Percentiles rank a stretch among this genome's conserved stretches.
phyloP scores from a whole-genome alignment of 2,329 filamentous ascomycete genomes.

The Ophiocordyceps camponoti-saundersi region DNA sequence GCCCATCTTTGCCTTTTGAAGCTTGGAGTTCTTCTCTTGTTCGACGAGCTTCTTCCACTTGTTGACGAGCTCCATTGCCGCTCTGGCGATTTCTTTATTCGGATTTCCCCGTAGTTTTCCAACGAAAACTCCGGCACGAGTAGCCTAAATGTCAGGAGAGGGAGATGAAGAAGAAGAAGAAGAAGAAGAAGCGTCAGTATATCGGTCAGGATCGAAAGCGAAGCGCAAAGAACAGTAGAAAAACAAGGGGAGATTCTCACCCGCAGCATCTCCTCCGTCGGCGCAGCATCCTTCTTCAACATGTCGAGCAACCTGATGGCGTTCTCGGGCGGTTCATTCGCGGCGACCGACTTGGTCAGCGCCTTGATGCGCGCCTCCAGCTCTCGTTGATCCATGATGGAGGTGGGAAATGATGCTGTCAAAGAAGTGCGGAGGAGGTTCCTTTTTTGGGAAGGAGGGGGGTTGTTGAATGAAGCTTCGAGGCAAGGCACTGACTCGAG shows the following conservation, averaged over 20 bases:
- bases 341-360: conserved; percentile 60
- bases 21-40: conserved; percentile 34
- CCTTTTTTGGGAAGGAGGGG: not conserved
- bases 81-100: conserved; percentile 63
- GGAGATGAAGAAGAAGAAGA: not conserved
- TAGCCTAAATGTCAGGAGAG: conserved; percentile 32
- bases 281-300: conserved; percentile 62
- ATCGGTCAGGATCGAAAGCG: too few relatives aligned
- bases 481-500: too few relatives aligned
- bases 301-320: conserved; percentile 60
- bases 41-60: conserved; percentile 78
- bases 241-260: conserved; percentile 26
- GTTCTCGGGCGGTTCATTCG: conserved; percentile 56
- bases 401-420: not conserved
- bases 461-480: not conserved
- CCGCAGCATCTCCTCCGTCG: conserved; percentile 79
- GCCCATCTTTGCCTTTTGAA: conserved; percentile 22
- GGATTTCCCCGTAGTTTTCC: conserved; percentile 63
- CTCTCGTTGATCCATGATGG: conserved; percentile 63
- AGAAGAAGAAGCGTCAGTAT: not conserved
- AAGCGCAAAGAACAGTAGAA: not conserved
- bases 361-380: conserved; percentile 62
- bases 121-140: conserved; percentile 79
- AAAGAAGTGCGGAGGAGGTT: not conserved
- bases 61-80: conserved; percentile 67